Evolutionary conservation across 768 basidiomycete genomes (phyloP).

Genomic region (Fibroporia radiculosa): DNA sequence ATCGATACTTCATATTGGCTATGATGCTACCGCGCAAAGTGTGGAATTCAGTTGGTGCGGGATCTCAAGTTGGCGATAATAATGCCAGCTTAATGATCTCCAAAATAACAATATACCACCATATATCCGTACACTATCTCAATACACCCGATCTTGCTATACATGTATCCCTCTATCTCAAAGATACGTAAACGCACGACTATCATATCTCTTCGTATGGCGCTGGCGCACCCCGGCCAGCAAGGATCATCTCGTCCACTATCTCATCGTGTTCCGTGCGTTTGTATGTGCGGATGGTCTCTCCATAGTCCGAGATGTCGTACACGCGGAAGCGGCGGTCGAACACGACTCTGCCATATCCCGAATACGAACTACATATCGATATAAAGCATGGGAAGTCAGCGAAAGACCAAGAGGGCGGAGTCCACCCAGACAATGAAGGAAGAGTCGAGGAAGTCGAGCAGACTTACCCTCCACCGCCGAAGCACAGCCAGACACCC

Average conservation of each 20-base stretch:
- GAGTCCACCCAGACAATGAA: background rate
- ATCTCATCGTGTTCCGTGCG: slow-evolving; percentile 65
- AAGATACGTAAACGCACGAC: background rate
- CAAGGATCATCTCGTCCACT: slow-evolving; percentile 55
- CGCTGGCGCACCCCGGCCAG: slow-evolving; percentile 35
- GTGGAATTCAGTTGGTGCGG: too few relatives aligned
- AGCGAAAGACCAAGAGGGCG: background rate
- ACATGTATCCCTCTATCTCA: background rate
- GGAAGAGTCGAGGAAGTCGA: background rate
- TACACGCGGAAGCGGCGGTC: slow-evolving; percentile 89
- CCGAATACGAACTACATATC: slow-evolving; percentile 61
- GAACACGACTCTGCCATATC: slow-evolving; percentile 77
- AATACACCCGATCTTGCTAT: background rate
- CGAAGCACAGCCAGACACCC: slow-evolving; percentile 90
- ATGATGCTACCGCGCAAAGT: too few relatives aligned
- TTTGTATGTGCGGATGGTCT: slow-evolving; percentile 87
- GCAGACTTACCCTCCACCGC: slow-evolving; percentile 64
- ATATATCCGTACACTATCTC: background rate
- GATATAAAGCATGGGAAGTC: background rate
- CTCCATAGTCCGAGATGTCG: slow-evolving; percentile 83
- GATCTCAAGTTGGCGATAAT: too few relatives aligned
- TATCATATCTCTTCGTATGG: slow-evolving; percentile 8
- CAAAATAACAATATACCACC: too few relatives aligned
- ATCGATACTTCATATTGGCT: too few relatives aligned
- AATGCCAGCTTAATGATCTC: too few relatives aligned